Conservation (phyloP, 441 rosid species). For the Brassica balearica region DNA sequence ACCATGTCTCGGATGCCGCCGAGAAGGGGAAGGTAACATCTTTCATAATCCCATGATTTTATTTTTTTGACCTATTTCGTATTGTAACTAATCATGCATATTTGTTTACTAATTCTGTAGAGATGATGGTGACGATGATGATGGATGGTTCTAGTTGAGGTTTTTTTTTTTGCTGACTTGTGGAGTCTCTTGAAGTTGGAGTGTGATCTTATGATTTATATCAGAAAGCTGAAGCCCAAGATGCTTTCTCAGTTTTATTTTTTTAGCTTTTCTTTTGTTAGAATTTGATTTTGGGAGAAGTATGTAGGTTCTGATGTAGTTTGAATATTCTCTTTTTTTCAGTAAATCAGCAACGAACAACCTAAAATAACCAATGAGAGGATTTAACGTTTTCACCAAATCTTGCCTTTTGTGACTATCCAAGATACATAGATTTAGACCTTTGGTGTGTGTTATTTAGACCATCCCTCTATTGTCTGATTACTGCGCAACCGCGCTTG, state of each 20-base stretch:
- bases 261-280: conserved; percentile 8
- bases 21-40: conserved; percentile 56
- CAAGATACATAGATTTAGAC: background rate
- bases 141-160: background rate
- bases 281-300: conserved; percentile 7
- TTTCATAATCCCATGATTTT: no score
- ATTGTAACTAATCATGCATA: background rate
- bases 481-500: background rate
- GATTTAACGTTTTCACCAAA: background rate
- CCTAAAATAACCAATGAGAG: conserved; percentile 1
- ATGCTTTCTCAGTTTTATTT: conserved; percentile 13
- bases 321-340: background rate
- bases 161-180: background rate
- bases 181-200: conserved; percentile 15
- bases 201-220: background rate
- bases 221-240: background rate
- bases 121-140: conserved; percentile 16
- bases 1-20: conserved; percentile 60
- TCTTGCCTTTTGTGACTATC: background rate
- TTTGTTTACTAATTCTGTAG: conserved; percentile 8
- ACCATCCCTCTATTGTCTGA: background rate
- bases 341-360: background rate
- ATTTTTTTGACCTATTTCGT: background rate
- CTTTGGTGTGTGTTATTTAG: background rate
- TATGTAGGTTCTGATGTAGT: conserved; percentile 19